These are phyloP conservation scores for Zygosaccharomyces gambellarensis DNA, from an alignment of 805 yeast genomes.

Conservation along the genomic window DNA sequence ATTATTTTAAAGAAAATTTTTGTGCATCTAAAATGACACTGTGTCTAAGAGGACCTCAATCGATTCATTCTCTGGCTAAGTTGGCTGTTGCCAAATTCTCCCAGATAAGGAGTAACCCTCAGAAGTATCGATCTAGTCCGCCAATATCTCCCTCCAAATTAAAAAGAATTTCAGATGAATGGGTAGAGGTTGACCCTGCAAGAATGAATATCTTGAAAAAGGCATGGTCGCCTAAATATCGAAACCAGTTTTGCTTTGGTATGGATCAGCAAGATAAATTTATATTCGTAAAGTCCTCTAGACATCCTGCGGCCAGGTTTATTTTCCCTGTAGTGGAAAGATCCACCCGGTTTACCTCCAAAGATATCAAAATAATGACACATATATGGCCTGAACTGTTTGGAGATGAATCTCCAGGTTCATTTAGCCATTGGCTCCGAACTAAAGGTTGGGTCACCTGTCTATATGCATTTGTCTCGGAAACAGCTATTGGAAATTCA, in stretches of 20 bases:
- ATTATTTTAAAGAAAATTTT: constrained; percentile 42
- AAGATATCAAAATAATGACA: constrained; percentile 32
- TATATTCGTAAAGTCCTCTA: constrained; percentile 38
- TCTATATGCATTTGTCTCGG: constrained; percentile 42
- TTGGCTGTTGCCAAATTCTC: constrained; percentile 44
- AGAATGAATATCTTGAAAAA: constrained; percentile 21
- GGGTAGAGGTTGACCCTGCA: background rate
- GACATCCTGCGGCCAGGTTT: constrained; percentile 40
- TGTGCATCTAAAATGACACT: constrained; percentile 48
- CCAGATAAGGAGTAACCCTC: constrained; percentile 23
- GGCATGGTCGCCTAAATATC: constrained; percentile 20
- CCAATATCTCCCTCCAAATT: constrained; percentile 5
- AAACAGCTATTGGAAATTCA: constrained; percentile 35
- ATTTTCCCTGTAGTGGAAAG: constrained; percentile 39
- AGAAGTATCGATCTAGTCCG: background rate
- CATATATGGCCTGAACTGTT: constrained; percentile 51
- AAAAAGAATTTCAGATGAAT: background rate
- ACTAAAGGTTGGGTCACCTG: constrained; percentile 35
- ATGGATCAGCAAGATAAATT: constrained; percentile 21
- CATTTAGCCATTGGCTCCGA: constrained; percentile 43
- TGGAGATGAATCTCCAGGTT: constrained; percentile 57
- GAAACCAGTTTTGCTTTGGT: constrained; percentile 24
- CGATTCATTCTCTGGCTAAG: constrained; percentile 53
- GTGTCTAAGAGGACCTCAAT: constrained; percentile 63
- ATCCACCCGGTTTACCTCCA: constrained; percentile 12